phyloP scores from a whole-genome alignment of 352 stramenopile genomes.

The Phytophthora cryptogea region DNA sequence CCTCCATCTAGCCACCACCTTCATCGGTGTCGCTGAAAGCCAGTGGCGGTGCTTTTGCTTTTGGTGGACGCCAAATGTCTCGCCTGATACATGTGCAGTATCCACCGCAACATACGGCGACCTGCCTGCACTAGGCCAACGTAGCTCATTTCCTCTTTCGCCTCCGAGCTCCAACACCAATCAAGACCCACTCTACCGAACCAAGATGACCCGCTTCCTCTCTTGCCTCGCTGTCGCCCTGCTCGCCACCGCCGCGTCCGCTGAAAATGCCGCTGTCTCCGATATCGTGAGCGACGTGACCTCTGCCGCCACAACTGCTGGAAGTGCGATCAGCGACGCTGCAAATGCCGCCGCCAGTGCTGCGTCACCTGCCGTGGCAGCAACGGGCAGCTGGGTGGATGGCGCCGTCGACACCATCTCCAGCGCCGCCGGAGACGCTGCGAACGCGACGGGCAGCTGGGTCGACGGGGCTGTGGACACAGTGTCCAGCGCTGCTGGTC shows the following conservation, averaged over 20 bases:
- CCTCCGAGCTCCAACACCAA: conserved; percentile 8
- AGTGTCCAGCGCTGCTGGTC: conserved; percentile 13
- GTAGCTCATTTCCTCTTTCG: conserved; percentile 28
- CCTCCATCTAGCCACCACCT: no score
- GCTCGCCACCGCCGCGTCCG: conserved; percentile 10
- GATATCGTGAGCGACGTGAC: conserved; percentile 20
- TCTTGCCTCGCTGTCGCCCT: conserved; percentile 22
- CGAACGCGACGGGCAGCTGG: conserved; percentile 27
- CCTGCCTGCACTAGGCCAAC: neutral
- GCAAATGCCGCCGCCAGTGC: conserved; percentile 11
- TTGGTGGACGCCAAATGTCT: conserved; percentile 24
- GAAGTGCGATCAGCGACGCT: conserved; percentile 9
- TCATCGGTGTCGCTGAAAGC: neutral
- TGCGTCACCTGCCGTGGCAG: conserved; percentile 13
- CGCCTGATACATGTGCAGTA: conserved; percentile 6
- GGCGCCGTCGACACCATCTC: conserved; percentile 20
- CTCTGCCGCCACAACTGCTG: conserved; percentile 18
- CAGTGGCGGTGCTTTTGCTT: neutral
- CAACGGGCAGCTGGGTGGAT: conserved; percentile 23
- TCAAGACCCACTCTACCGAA: conserved; percentile 1
- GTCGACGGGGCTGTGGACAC: conserved; percentile 15
- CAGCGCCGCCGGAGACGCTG: conserved; percentile 12
- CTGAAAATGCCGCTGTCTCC: conserved; percentile 3
- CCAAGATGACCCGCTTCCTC: conserved; percentile 32
- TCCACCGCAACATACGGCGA: neutral